Conservation (phyloP, 2,329 filamentous ascomycete genomes). For the Alternaria sp. region DNA sequence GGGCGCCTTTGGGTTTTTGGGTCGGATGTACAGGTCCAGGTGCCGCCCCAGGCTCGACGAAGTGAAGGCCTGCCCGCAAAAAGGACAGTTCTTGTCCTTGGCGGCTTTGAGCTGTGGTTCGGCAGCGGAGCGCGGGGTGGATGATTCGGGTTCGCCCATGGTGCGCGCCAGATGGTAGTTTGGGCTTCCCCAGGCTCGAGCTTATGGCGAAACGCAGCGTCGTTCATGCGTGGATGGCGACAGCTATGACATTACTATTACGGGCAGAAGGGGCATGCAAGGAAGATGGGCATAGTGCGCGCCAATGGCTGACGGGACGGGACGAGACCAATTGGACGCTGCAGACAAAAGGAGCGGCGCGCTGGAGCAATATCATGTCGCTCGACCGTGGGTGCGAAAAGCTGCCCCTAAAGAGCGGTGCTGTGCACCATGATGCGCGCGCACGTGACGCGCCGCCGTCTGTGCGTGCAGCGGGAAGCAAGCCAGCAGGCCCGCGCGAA, state of each 20-base stretch:
- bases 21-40: slow-evolving; percentile 91
- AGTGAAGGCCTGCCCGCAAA: slow-evolving; percentile 88
- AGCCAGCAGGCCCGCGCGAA: slow-evolving; percentile 27
- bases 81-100: slow-evolving; percentile 90
- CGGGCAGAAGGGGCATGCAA: slow-evolving; percentile 19
- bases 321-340: slow-evolving; percentile 25
- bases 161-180: slow-evolving; percentile 19
- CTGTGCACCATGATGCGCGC: slow-evolving; percentile 31
- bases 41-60: slow-evolving; percentile 86
- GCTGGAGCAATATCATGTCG: slow-evolving; percentile 32
- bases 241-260: slow-evolving; percentile 43
- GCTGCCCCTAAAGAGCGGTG: slow-evolving; percentile 32
- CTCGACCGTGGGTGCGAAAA: slow-evolving; percentile 30
- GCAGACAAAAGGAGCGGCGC: slow-evolving; percentile 41
- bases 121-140: slow-evolving; percentile 46
- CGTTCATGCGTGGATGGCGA: slow-evolving; percentile 27
- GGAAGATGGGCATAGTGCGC: slow-evolving; percentile 18
- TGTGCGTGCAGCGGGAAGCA: slow-evolving; percentile 31
- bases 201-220: slow-evolving; percentile 27
- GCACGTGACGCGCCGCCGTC: slow-evolving; percentile 25
- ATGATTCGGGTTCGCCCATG: slow-evolving; percentile 51
- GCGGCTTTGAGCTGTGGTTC: slow-evolving; percentile 57
- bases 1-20: slow-evolving; percentile 85
- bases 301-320: slow-evolving; percentile 26
- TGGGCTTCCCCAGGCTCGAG: slow-evolving; percentile 30